Evolutionary conservation across 306 rosid genomes (phyloP).

Genomic region (Medicago truncatula): DNA sequence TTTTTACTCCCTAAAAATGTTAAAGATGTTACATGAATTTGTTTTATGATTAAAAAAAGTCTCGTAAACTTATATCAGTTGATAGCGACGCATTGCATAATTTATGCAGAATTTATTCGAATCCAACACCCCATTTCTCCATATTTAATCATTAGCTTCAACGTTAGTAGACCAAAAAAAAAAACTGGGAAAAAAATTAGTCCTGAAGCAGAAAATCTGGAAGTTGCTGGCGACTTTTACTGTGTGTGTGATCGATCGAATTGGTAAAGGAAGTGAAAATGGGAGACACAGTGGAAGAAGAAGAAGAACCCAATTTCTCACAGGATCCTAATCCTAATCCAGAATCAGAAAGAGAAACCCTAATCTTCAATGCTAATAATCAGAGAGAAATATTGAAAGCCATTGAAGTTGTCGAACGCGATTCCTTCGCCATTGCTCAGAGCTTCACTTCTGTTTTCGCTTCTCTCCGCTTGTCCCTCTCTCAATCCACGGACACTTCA

Average conservation of each 20-base stretch:
- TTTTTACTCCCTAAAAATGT: too few relatives aligned
- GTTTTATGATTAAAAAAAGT: too few relatives aligned
- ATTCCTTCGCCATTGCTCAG: slow-evolving; percentile 75
- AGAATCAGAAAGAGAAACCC: slow-evolving; percentile 42
- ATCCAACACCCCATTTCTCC: too few relatives aligned
- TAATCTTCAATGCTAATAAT: slow-evolving; percentile 37
- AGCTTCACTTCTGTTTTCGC: slow-evolving; percentile 82
- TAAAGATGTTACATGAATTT: too few relatives aligned
- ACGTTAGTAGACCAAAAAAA: too few relatives aligned
- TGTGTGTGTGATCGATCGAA: background rate
- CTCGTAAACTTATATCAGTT: too few relatives aligned
- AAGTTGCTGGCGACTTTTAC: background rate
- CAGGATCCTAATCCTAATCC: background rate
- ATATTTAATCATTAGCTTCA: too few relatives aligned
- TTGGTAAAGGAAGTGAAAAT: slow-evolving; percentile 17
- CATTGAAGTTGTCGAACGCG: slow-evolving; percentile 75
- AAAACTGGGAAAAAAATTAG: too few relatives aligned
- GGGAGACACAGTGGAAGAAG: slow-evolving; percentile 37
- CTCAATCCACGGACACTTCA: slow-evolving; percentile 67
- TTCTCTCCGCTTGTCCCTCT: slow-evolving; percentile 77
- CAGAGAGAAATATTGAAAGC: slow-evolving; percentile 64
- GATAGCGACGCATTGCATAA: too few relatives aligned
- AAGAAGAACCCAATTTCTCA: background rate
- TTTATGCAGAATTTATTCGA: too few relatives aligned
- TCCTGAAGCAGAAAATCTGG: background rate